Conservation (phyloP, 2,329 filamentous ascomycete species). For the Sporothrix dimorphospora region DNA sequence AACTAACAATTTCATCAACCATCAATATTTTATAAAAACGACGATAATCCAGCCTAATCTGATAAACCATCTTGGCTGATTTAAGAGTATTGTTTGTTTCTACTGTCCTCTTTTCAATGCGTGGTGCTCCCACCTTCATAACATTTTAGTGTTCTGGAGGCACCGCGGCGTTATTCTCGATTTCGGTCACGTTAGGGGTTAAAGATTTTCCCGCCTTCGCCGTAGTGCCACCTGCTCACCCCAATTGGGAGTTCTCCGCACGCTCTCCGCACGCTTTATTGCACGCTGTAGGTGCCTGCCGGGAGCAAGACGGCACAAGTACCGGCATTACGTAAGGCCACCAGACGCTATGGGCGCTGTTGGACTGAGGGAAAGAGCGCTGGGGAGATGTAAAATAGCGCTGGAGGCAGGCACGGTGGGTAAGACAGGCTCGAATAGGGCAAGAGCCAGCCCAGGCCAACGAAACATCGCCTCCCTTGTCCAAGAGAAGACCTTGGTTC, state of each 20-base stretch:
- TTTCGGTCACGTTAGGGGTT: background rate
- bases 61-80: too few species aligned
- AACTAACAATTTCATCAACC: too few species aligned
- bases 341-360: background rate
- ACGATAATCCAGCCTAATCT: too few species aligned
- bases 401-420: background rate
- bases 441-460: background rate
- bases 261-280: background rate
- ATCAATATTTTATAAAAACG: too few species aligned
- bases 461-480: background rate
- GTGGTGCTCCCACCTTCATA: background rate
- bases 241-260: background rate
- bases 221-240: background rate
- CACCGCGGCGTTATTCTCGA: background rate
- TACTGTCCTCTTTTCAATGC: too few species aligned
- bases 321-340: background rate
- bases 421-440: background rate
- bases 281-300: constrained; percentile 1
- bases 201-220: background rate
- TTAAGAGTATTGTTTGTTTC: too few species aligned
- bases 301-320: background rate
- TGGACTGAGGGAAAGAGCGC: background rate
- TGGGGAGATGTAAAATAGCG: background rate
- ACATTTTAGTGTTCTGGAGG: background rate
- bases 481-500: background rate